phyloP scores from a whole-genome alignment of 805 yeast species.

The Saccharomycopsis amapae region DNA sequence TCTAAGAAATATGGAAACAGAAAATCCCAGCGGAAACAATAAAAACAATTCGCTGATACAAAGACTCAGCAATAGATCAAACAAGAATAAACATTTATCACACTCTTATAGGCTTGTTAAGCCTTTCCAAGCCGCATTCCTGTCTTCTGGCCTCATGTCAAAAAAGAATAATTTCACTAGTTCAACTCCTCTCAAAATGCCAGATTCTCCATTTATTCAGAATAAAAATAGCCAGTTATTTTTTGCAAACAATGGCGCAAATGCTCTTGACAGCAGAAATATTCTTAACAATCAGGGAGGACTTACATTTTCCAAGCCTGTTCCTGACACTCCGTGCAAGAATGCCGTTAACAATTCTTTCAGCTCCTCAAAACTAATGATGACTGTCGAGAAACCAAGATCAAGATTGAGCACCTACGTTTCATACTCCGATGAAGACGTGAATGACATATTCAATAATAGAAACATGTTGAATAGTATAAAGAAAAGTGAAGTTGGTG shows the following conservation, averaged over 20 bases:
- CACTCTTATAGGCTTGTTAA: conserved; percentile 62
- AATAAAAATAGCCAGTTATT: conserved; percentile 11
- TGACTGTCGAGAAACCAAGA: conserved; percentile 18
- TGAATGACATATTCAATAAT: not conserved
- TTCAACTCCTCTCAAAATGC: conserved; percentile 15
- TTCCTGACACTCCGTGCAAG: conserved; percentile 22
- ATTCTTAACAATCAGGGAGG: not conserved
- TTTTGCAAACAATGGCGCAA: not conserved
- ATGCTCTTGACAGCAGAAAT: not conserved
- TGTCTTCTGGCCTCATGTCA: conserved; percentile 63
- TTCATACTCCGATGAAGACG: conserved; percentile 2
- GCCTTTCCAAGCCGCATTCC: conserved; percentile 80
- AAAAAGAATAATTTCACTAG: conserved; percentile 32
- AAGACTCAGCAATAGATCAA: conserved; percentile 24
- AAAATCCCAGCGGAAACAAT: no score
- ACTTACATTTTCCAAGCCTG: not conserved
- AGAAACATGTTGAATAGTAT: conserved; percentile 1
- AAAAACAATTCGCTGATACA: no score
- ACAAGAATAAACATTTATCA: conserved; percentile 29
- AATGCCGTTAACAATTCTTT: not conserved
- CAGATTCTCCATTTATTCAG: conserved; percentile 8
- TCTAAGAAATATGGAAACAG: no score
- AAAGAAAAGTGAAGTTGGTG: not conserved
- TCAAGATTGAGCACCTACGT: conserved; percentile 13
- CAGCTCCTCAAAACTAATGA: not conserved